A percentile compares a stretch with the other conserved stretches of the same genome.
These are phyloP conservation scores for Phytophthora brassicae DNA, from an alignment of 352 stramenopile species.

Conservation along the genomic window DNA sequence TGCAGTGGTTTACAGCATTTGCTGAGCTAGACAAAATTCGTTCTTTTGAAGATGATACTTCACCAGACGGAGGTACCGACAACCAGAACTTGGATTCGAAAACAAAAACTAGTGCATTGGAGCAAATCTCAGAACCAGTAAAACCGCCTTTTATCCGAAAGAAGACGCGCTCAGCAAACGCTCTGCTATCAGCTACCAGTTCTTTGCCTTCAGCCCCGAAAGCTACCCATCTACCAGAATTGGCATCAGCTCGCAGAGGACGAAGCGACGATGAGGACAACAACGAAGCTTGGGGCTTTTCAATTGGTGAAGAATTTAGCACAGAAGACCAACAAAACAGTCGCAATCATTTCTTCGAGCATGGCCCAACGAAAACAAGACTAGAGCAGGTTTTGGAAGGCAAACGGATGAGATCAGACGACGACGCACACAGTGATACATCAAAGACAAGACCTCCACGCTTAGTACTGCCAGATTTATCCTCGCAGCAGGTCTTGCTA, in stretches of 20 bases:
- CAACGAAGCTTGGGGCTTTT: slow-evolving; percentile 13
- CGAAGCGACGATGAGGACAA: slow-evolving; percentile 12
- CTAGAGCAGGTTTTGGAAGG: slow-evolving; percentile 23
- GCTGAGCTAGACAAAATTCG: slow-evolving; percentile 71
- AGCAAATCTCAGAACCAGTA: background rate
- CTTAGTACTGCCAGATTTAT: slow-evolving; percentile 24
- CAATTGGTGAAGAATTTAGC: slow-evolving; percentile 7
- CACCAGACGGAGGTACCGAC: slow-evolving; percentile 5
- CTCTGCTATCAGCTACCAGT: background rate
- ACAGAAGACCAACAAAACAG: background rate
- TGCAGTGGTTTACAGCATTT: slow-evolving; percentile 71
- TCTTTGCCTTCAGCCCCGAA: background rate
- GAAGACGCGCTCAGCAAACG: slow-evolving; percentile 18
- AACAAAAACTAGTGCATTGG: background rate
- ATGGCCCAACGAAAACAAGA: slow-evolving; percentile 17
- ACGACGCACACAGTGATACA: slow-evolving; percentile 15
- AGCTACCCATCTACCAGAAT: slow-evolving; percentile 14
- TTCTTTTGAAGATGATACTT: slow-evolving; percentile 52
- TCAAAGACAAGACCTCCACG: slow-evolving; percentile 22
- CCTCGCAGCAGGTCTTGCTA: slow-evolving; percentile 40
- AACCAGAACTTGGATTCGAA: slow-evolving; percentile 16
- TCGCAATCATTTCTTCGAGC: slow-evolving; percentile 18
- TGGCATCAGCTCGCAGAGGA: slow-evolving; percentile 7
- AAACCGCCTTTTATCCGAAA: slow-evolving; percentile 16
- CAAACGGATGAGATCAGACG: slow-evolving; percentile 12